These are phyloP conservation scores for Coelastrella sp. DNA, from an alignment of 139 green algal genomes.

Conservation along the genomic window DNA sequence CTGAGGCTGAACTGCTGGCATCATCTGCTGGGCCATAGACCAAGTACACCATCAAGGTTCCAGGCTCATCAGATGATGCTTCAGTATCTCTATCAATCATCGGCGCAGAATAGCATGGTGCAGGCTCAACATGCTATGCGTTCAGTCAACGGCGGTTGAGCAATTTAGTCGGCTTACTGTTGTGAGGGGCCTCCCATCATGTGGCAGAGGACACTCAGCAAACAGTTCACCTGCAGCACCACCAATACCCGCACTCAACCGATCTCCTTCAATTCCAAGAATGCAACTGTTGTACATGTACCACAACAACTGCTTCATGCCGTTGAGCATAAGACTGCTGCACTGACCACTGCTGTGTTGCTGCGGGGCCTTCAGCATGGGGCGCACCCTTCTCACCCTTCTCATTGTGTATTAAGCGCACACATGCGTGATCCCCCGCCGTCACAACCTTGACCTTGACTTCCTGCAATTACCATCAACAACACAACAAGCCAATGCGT, in stretches of 20 bases:
- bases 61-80: too few relatives aligned
- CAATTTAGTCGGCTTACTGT: conserved; percentile 48
- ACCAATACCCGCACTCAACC: not conserved
- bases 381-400: conserved; percentile 30
- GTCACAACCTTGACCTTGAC: conserved; percentile 46
- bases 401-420: conserved; percentile 46
- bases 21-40: too few relatives aligned
- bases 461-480: conserved; percentile 30
- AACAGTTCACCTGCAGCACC: conserved; percentile 70
- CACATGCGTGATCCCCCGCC: conserved; percentile 28
- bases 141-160: not conserved
- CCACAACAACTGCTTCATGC: too few relatives aligned
- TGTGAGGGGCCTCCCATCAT: conserved; percentile 56
- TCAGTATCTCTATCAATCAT: too few relatives aligned
- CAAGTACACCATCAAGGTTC: too few relatives aligned
- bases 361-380: not conserved
- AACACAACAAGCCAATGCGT: not conserved
- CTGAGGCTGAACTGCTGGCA: too few relatives aligned
- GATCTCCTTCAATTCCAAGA: too few relatives aligned
- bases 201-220: conserved; percentile 79
- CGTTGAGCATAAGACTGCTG: too few relatives aligned
- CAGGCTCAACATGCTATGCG: too few relatives aligned
- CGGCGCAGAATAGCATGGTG: too few relatives aligned
- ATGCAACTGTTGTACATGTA: too few relatives aligned
- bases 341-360: not conserved